phyloP scores from a whole-genome alignment of 2,329 filamentous ascomycete genomes.

The Colletotrichum trifolii region DNA sequence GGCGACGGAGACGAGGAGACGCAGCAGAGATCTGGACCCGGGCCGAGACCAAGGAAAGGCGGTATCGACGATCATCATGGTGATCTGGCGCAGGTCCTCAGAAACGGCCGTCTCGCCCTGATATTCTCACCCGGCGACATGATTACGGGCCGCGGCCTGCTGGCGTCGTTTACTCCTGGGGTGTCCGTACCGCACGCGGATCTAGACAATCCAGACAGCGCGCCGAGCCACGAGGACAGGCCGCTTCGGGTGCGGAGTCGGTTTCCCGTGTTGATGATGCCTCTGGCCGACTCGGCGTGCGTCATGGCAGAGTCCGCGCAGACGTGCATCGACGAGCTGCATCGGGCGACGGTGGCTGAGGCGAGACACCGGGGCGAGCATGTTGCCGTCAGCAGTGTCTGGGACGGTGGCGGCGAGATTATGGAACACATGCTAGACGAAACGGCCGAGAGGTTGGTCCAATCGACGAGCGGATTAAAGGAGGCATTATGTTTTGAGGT shows the following conservation, averaged over 20 bases:
- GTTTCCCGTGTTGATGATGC: conserved; percentile 9
- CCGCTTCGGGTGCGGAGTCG: background rate
- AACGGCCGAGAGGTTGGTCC: conserved; percentile 3
- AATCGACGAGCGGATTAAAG: background rate
- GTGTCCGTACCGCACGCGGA: background rate
- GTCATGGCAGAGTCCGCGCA: conserved; percentile 6
- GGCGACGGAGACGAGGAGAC: background rate
- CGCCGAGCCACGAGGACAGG: background rate
- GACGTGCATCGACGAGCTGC: background rate
- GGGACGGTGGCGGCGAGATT: background rate
- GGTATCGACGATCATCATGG: background rate
- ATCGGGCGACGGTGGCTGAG: conserved; percentile 1
- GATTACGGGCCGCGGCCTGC: conserved; percentile 16
- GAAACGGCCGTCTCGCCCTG: background rate
- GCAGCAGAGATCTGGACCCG: background rate
- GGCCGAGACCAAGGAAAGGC: background rate
- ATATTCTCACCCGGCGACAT: background rate
- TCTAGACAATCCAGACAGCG: background rate
- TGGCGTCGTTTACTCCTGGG: background rate
- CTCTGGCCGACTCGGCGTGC: background rate
- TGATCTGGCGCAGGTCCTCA: background rate
- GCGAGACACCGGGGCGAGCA: conserved; percentile 2
- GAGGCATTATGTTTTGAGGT: conserved; percentile 7
- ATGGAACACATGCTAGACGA: background rate
- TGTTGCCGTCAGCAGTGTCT: conserved; percentile 5